phyloP scores from a whole-genome alignment of 768 basidiomycete genomes.

The Flagelloscypha sp. region DNA sequence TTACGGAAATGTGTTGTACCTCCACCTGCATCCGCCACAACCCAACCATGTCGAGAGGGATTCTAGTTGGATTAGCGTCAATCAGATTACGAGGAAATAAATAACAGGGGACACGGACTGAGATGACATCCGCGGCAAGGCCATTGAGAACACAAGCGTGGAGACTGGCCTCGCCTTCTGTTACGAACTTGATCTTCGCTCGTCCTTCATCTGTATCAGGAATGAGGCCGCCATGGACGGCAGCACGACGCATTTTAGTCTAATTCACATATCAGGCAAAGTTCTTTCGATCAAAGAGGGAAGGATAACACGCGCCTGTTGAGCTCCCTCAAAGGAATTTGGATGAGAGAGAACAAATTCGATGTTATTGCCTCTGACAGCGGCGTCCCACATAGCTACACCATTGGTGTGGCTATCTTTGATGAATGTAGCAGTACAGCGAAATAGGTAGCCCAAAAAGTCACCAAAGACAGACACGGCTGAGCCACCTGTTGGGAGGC shows the following conservation, averaged over 20 bases:
- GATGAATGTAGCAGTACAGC: conserved; percentile 69
- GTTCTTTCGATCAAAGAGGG: too few species aligned
- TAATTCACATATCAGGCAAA: too few species aligned
- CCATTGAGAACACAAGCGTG: conserved; percentile 76
- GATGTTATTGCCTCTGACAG: conserved; percentile 58
- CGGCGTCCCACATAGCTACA: conserved; percentile 54
- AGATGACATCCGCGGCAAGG: conserved; percentile 68
- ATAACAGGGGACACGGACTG: conserved; percentile 31
- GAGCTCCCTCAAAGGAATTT: conserved; percentile 77
- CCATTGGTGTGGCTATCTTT: conserved; percentile 80
- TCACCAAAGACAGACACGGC: conserved; percentile 75
- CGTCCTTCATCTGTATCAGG: conserved; percentile 68
- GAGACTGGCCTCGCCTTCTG: conserved; percentile 77
- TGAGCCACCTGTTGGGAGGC: conserved; percentile 56
- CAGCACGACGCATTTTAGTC: conserved; percentile 70
- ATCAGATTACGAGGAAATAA: neutral
- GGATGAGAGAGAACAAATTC: conserved; percentile 75
- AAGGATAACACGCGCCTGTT: too few species aligned
- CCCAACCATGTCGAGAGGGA: conserved; percentile 67
- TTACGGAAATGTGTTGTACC: too few species aligned
- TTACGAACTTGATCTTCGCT: conserved; percentile 70
- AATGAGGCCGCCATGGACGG: conserved; percentile 63
- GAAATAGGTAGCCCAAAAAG: conserved; percentile 67
- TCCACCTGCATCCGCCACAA: conserved; percentile 75
- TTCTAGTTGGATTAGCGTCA: conserved; percentile 32